A percentile compares a stretch with the other conserved stretches of the same genome.
phyloP scores from a whole-genome alignment of 495 filamentous ascomycete genomes.

The Talaromyces stipitatus region DNA sequence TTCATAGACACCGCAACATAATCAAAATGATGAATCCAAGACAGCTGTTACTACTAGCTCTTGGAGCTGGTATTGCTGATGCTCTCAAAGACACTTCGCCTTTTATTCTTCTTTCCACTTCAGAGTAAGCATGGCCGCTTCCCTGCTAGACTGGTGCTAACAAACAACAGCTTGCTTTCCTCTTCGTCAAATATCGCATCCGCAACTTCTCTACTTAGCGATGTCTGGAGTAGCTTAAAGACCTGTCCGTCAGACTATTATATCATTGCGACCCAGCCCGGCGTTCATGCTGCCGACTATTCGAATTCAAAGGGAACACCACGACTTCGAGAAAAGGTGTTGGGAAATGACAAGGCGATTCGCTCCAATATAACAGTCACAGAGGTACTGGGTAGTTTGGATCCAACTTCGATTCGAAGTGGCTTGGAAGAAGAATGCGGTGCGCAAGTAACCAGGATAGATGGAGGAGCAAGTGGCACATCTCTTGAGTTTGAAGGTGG shows the following conservation, averaged over 20 bases:
- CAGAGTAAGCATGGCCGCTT: constrained; percentile 51
- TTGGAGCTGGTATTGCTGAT: constrained; percentile 49
- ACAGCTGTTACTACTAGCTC: constrained; percentile 51
- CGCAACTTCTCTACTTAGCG: constrained; percentile 25
- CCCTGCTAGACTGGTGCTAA: not conserved
- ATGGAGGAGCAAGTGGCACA: constrained; percentile 47
- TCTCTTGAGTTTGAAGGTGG: constrained; percentile 37
- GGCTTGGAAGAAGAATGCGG: constrained; percentile 46
- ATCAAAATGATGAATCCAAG: constrained; percentile 52
- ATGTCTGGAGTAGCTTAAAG: constrained; percentile 39
- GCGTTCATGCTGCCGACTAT: constrained; percentile 62
- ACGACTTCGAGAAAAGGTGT: constrained; percentile 50
- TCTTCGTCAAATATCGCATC: constrained; percentile 36
- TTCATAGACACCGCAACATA: constrained; percentile 1
- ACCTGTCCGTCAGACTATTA: constrained; percentile 71
- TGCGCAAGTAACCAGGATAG: constrained; percentile 43
- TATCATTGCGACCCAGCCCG: constrained; percentile 73
- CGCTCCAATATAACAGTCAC: constrained; percentile 44
- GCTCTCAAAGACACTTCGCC: constrained; percentile 83
- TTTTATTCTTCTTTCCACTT: constrained; percentile 75
- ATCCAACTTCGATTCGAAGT: constrained; percentile 46
- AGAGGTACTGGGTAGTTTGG: constrained; percentile 56
- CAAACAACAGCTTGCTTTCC: constrained; percentile 26
- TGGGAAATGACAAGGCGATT: constrained; percentile 39
- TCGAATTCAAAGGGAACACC: constrained; percentile 45